Conservation (phyloP, 306 rosid genomes). For the Cucurbita moschata region DNA sequence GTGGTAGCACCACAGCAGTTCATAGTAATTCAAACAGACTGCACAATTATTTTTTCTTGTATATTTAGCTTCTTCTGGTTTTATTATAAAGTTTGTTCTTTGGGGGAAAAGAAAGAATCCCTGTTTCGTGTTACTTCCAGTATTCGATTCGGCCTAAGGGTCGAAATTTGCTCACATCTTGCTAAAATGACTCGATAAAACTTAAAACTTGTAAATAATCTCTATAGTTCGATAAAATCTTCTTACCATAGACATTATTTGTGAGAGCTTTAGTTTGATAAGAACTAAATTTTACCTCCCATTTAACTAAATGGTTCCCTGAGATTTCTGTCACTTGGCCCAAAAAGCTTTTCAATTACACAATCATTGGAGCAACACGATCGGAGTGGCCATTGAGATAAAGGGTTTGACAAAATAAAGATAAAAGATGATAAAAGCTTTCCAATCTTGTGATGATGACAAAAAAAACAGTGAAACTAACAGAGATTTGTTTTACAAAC, state of each 20-base stretch:
- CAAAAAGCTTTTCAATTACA: not conserved
- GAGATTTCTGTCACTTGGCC: not conserved
- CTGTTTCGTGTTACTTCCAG: not conserved
- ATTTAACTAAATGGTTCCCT: not conserved
- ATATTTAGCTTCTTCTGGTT: not conserved
- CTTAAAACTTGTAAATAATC: too few relatives aligned
- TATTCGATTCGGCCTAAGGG: not conserved
- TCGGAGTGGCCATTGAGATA: not conserved
- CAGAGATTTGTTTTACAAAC: not conserved
- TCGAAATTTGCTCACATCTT: not conserved
- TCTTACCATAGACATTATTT: too few relatives aligned
- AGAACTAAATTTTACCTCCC: not conserved
- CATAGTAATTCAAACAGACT: not conserved
- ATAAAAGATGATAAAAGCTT: not conserved
- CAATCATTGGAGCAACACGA: conserved; percentile 5
- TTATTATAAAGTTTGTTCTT: not conserved
- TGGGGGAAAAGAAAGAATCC: not conserved
- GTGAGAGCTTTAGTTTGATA: too few relatives aligned
- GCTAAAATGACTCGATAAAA: not conserved
- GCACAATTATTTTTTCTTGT: not conserved
- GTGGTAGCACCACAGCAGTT: not conserved
- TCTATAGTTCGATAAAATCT: too few relatives aligned
- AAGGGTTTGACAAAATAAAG: not conserved
- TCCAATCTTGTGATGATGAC: not conserved
- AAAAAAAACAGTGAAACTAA: not conserved